Base-by-base conservation (phyloP, 2,329 filamentous ascomycete species). In the Scortechinia acanthostroma region DNA sequence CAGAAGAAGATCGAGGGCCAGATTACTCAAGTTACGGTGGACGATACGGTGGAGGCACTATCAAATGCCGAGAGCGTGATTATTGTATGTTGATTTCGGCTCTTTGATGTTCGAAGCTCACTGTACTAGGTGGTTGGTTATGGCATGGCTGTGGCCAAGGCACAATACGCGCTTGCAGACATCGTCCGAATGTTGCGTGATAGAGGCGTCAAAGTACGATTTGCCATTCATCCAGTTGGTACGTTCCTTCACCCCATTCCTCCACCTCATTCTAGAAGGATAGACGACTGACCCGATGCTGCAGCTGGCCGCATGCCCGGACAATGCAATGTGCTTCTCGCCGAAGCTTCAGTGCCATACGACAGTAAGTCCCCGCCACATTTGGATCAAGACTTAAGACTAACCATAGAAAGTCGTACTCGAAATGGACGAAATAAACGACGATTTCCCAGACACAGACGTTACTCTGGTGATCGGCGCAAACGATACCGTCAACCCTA, bases 361-460 rank as follows among this genome's bases (percentile, higher is more conserved):
- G 90, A 95, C 54, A 91, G 66, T 70, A 58, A 52, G 65, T 56
- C 21, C 10, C 37, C 19, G 17, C n/a, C 21, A 13, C 14, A 22
- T 22, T 37, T 13, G n/a, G 19, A 14, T 22, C 30, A 30, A 30
- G 50, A 17, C 43, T 19, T 42, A 53, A 55, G 48, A 54, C 48
- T 45, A 22, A 43, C 35, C 40, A 42, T 21, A 4, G 3, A 5
- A 23, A 68, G 67, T 95, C 46, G 89, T 95, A 21, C 74, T 94
- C 42, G 89, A 95, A 65, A 95, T 95, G 89, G 90, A 95, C 54
- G 90, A 95, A 69, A 94, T 95, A 66, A 95, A 95, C 61, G 89
- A 94, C 50, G 89, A 95, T 56, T 95, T 95, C 60, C 64, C 73
- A 4, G 86, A 93, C 21, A 94, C 90, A 0, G 90, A 95, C 55